Evolutionary conservation across 2,329 filamentous ascomycete species (phyloP).

Genomic region (Penicillium thymicola): DNA sequence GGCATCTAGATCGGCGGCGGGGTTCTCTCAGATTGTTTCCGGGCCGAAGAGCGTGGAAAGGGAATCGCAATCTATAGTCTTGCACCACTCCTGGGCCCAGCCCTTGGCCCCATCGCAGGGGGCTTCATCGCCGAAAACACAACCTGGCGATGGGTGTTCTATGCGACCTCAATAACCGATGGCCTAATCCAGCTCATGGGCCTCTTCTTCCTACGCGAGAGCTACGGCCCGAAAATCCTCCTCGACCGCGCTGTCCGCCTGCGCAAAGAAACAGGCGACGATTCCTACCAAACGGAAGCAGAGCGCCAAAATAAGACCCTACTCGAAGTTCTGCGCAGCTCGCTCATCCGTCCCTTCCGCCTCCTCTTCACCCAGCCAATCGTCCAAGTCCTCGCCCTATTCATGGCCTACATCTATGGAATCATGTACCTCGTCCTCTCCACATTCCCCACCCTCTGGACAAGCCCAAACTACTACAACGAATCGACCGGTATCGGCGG

Average conservation of each 20-base stretch:
- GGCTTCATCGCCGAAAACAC: conserved; percentile 62
- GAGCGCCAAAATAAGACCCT: conserved; percentile 38
- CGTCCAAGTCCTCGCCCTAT: conserved; percentile 54
- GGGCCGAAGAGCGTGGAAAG: conserved; percentile 59
- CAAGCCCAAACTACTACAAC: conserved; percentile 47
- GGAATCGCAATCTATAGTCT: conserved; percentile 63
- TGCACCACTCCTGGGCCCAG: conserved; percentile 63
- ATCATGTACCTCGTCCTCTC: conserved; percentile 63
- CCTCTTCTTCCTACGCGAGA: conserved; percentile 62
- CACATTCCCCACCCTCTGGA: conserved; percentile 61
- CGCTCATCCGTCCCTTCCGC: conserved; percentile 55
- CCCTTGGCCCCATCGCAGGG: conserved; percentile 63
- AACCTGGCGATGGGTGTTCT: conserved; percentile 73
- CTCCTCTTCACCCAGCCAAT: conserved; percentile 60
- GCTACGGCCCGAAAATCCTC: conserved; percentile 63
- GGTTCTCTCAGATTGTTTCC: conserved; percentile 57
- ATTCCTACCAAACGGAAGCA: conserved; percentile 38
- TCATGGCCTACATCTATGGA: conserved; percentile 60
- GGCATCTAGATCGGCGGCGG: conserved; percentile 45
- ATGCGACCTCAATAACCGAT: conserved; percentile 61
- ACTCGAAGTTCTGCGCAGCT: conserved; percentile 31
- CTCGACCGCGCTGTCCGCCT: conserved; percentile 54
- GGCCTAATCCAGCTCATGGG: conserved; percentile 61
- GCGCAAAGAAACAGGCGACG: conserved; percentile 40
- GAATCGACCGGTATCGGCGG: conserved; percentile 58